Conservation (phyloP, 805 yeast genomes). For the Schwanniomyces polymorphus region DNA sequence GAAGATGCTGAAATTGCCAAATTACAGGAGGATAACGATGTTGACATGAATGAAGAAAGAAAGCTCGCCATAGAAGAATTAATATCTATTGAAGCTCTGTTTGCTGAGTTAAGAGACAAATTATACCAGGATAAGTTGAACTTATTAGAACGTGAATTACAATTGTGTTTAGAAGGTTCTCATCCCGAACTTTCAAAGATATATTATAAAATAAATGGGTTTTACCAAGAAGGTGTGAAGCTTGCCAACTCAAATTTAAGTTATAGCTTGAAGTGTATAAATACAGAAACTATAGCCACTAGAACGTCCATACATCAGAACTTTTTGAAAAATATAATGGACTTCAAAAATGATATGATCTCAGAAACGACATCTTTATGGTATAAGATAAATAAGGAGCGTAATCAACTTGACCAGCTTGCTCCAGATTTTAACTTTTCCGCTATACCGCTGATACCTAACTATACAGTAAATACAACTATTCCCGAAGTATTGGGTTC, state of each 20-base stretch:
- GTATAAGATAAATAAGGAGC: constrained; percentile 89
- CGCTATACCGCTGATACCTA: constrained; percentile 36
- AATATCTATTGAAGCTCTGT: constrained; percentile 78
- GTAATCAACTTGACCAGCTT: constrained; percentile 74
- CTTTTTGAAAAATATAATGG: constrained; percentile 65
- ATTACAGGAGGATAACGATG: constrained; percentile 12
- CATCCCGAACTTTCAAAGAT: constrained; percentile 87
- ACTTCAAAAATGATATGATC: constrained; percentile 63
- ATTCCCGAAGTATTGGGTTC: constrained; percentile 1
- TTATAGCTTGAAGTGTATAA: constrained; percentile 75
- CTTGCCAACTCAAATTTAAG: constrained; percentile 40
- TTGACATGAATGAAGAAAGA: constrained; percentile 42
- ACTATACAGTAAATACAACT: constrained; percentile 16
- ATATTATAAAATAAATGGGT: constrained; percentile 67
- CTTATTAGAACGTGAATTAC: constrained; percentile 77
- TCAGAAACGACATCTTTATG: constrained; percentile 77
- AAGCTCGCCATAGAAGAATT: constrained; percentile 69
- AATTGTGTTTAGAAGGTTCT: constrained; percentile 82
- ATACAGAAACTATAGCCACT: constrained; percentile 75
- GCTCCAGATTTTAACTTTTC: constrained; percentile 53
- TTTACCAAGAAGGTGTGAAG: constrained; percentile 67
- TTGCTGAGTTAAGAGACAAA: constrained; percentile 82
- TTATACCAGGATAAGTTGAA: constrained; percentile 81
- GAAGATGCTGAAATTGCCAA: constrained; percentile 10
- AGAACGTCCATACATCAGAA: constrained; percentile 85